Evolutionary conservation across 305 asterid genomes (phyloP).

Genomic region (Rubia tinctorum): DNA sequence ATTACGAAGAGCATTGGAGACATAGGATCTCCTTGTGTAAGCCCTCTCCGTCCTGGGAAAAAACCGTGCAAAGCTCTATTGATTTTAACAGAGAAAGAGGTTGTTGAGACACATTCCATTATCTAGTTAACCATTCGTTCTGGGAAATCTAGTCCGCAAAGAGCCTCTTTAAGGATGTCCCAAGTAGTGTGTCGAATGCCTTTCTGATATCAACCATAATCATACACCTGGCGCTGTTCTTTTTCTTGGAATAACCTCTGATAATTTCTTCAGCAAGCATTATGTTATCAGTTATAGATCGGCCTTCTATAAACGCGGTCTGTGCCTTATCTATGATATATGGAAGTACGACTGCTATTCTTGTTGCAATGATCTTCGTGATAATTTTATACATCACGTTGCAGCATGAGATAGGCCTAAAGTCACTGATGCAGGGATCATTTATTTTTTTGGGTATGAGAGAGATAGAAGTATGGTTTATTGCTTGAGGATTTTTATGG

Average conservation of each 20-base stretch:
- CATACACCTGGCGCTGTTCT: neutral
- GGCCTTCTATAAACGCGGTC: neutral
- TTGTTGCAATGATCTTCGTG: too few relatives aligned
- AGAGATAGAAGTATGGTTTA: too few relatives aligned
- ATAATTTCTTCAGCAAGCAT: neutral
- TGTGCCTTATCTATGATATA: neutral
- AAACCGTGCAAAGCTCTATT: neutral
- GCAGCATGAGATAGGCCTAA: too few relatives aligned
- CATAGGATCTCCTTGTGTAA: too few relatives aligned
- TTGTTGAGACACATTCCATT: neutral
- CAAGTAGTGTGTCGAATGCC: neutral
- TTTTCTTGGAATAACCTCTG: neutral
- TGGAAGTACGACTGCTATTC: too few relatives aligned
- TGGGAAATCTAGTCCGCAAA: neutral
- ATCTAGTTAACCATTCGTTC: neutral
- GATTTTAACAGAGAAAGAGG: neutral
- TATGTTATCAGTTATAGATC: neutral
- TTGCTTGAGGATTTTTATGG: too few relatives aligned
- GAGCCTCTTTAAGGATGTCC: neutral
- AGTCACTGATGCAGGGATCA: too few relatives aligned
- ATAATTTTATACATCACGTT: too few relatives aligned
- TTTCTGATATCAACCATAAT: neutral
- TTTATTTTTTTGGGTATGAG: too few relatives aligned
- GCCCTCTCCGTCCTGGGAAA: neutral
- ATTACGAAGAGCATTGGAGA: too few relatives aligned